Conservation (phyloP, 306 rosid genomes). For the Pyrus betulifolia region DNA sequence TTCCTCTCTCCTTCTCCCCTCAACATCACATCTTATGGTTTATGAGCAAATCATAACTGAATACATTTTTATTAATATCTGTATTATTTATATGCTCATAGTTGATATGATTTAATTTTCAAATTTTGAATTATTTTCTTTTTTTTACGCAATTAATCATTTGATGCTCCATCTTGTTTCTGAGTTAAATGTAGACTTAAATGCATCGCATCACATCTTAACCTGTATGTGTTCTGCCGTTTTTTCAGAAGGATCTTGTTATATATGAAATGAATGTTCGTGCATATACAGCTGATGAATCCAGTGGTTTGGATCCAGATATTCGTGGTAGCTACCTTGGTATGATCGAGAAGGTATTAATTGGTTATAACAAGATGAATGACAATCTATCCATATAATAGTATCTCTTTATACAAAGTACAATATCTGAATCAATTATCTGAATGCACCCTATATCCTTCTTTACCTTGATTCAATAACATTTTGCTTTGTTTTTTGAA, state of each 20-base stretch:
- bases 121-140: background rate
- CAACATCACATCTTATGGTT: constrained; percentile 1
- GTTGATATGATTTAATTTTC: constrained; percentile 4
- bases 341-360: constrained; percentile 82
- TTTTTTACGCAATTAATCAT: constrained; percentile 7
- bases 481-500: background rate
- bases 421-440: background rate
- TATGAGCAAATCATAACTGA: background rate
- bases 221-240: constrained; percentile 18
- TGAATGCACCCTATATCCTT: background rate
- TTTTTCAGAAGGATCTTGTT: constrained; percentile 86
- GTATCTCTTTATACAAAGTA: background rate
- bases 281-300: constrained; percentile 77
- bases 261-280: constrained; percentile 95
- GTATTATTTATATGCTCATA: background rate
- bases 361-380: constrained; percentile 3
- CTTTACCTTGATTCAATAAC: constrained; percentile 4
- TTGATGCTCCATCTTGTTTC: constrained; percentile 3
- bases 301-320: constrained; percentile 61
- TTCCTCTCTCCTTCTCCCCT: background rate
- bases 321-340: constrained; percentile 89
- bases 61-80: background rate
- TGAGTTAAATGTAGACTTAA: background rate
- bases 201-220: constrained; percentile 3
- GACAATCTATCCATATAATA: background rate